phyloP scores from a whole-genome alignment of 495 filamentous ascomycete genomes.

The Penicillium turbatum region DNA sequence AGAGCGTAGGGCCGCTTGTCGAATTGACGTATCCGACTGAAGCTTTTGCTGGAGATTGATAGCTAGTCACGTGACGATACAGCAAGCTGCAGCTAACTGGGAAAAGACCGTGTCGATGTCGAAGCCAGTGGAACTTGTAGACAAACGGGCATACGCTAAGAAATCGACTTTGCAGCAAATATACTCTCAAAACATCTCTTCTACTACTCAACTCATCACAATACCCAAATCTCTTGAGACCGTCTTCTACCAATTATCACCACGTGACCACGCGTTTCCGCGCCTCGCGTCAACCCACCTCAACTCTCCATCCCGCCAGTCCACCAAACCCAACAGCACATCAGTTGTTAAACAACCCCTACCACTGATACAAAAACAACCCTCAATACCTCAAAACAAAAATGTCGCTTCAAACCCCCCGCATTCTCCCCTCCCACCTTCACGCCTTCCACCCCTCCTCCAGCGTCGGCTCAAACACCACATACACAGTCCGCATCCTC shows the following conservation, averaged over 20 bases:
- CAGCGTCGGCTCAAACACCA: constrained; percentile 30
- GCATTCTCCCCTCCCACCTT: constrained; percentile 64
- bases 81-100: background rate
- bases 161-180: no score
- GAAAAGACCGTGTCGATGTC: background rate
- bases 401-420: constrained; percentile 59
- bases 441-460: constrained; percentile 55
- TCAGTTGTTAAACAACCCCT: background rate
- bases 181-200: background rate
- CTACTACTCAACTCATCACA: background rate
- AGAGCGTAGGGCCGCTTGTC: constrained; percentile 27
- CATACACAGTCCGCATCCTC: constrained; percentile 74
- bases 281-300: constrained; percentile 17
- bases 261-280: constrained; percentile 31
- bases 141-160: no score
- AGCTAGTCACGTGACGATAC: constrained; percentile 13
- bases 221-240: background rate
- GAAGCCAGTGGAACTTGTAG: no score
- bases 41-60: constrained; percentile 29
- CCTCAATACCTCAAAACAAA: constrained; percentile 12
- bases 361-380: background rate
- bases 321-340: background rate
- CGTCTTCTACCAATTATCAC: constrained; percentile 1
- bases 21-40: constrained; percentile 27
- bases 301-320: background rate